Base-by-base conservation (phyloP, 805 yeast genomes). In the Saccharomycopsis selenospora region DNA sequence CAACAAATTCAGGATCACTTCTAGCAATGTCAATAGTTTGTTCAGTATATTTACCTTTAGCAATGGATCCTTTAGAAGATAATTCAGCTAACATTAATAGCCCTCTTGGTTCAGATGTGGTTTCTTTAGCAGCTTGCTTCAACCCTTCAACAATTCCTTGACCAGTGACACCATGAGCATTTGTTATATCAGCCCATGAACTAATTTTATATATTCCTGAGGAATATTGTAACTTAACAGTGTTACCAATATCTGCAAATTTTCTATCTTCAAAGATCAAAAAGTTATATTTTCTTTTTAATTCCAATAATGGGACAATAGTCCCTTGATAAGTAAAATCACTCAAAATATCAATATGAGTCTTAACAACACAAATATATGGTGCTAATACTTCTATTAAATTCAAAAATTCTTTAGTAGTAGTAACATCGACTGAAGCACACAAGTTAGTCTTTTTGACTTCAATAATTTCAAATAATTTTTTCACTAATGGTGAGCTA, bases 151-250 rank as follows among this genome's bases (percentile, higher is more conserved):
- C 95, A 48, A 93, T 85, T 10, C 98, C 97, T 0, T 83, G 80
- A 20, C 99, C 99, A 2, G 98, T 91, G 27, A 93, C 90, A 50
- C 97, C 95, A 60, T 93, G 99, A 0, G 98, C 98, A 65, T 93
- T 93, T 29, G 98, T 91, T 57, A 93, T 89, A 61, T 93, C 96
- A 0, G 98, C 80, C 99, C 99, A 93, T 59, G 80, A 69, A 11
- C 95, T 93, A 53, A 91, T 91, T 61, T 78, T 80, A 70, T 79
- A 89, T 8, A 87, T 82, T 41, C 99, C 99, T 33, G 95, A 87
- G 27, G 85, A 71, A 66, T 91, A 93, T 66, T 93, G 99, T 41
- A 87, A 77, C 68, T 91, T 90, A 47, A 93, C 99, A 1, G 99
- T 93, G 61, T 90, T 88, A 14, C 99, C 99, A 58, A 93, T 93